phyloP scores from a whole-genome alignment of 176 grass and related monocot genomes.

The Triticum timopheevii region DNA sequence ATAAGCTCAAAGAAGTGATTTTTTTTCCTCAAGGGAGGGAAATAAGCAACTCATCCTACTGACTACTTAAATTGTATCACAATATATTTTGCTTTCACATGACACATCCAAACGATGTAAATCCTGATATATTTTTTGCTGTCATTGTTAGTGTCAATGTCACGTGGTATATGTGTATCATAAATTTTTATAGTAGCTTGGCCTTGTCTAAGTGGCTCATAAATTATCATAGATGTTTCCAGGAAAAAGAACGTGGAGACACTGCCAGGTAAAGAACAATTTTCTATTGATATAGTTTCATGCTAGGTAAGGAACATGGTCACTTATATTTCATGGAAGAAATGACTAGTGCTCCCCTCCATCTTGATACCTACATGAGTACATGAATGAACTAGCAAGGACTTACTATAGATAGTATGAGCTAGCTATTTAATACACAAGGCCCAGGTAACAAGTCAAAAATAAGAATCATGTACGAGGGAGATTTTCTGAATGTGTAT shows the following conservation, averaged over 20 bases:
- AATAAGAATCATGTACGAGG: slow-evolving; percentile 39
- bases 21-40: no score
- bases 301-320: slow-evolving; percentile 18
- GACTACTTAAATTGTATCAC: no score
- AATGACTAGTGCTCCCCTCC: slow-evolving; percentile 68
- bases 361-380: slow-evolving; percentile 51
- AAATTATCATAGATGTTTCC: not conserved
- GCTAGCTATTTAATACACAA: not conserved
- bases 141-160: not conserved
- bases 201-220: no score
- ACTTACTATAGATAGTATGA: not conserved
- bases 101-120: no score
- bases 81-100: no score
- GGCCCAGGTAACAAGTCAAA: not conserved
- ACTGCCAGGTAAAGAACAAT: not conserved
- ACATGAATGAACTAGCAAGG: slow-evolving; percentile 14
- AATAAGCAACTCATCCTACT: no score
- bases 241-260: not conserved
- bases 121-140: no score
- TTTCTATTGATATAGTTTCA: no score
- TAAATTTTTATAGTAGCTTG: no score
- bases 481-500: slow-evolving; percentile 75
- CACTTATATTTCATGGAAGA: slow-evolving; percentile 72
- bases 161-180: not conserved
- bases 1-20: no score